A percentile compares a stretch with the other conserved stretches of the same genome.
phyloP scores from a whole-genome alignment of 129 eudicot genomes.

The Ambrosia trifida region DNA sequence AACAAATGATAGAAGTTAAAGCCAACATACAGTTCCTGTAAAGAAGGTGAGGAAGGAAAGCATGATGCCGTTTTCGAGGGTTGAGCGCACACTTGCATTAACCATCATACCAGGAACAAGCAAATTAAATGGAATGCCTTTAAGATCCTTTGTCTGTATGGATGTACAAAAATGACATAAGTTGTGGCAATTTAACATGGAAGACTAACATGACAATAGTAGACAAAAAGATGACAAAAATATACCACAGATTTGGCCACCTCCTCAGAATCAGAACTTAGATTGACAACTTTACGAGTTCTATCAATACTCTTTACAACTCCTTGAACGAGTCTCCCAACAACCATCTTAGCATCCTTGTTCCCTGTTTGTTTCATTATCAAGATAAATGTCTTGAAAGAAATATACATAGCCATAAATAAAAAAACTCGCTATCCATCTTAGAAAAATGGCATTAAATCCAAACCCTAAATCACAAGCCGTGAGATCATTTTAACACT shows the following conservation, averaged over 20 bases:
- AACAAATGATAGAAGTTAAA: constrained; percentile 3
- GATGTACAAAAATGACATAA: constrained; percentile 18
- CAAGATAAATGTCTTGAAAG: constrained; percentile 1
- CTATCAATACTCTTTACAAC: constrained; percentile 78
- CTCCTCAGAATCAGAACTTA: constrained; percentile 68
- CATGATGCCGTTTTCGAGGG: constrained; percentile 90
- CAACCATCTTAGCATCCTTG: constrained; percentile 34
- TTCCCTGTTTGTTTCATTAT: constrained; percentile 44
- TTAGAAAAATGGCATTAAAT: not conserved
- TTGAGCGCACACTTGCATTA: constrained; percentile 73
- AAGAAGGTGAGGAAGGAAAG: constrained; percentile 87
- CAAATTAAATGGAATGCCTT: constrained; percentile 90
- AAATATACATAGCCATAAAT: not conserved
- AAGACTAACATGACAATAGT: constrained; percentile 5
- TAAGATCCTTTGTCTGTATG: constrained; percentile 82
- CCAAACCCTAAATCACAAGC: constrained; percentile 3
- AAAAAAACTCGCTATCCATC: constrained; percentile 7
- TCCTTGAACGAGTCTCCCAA: constrained; percentile 81
- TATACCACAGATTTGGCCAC: constrained; percentile 86
- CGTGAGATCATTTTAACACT: not conserved
- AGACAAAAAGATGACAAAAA: not conserved
- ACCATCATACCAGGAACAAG: constrained; percentile 99
- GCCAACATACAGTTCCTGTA: constrained; percentile 85
- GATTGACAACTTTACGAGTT: constrained; percentile 76
- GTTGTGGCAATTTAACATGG: not conserved